Evolutionary conservation across 371 early-diverging fungal genomes (phyloP).

Genomic region (Saksenaea vasiformis): DNA sequence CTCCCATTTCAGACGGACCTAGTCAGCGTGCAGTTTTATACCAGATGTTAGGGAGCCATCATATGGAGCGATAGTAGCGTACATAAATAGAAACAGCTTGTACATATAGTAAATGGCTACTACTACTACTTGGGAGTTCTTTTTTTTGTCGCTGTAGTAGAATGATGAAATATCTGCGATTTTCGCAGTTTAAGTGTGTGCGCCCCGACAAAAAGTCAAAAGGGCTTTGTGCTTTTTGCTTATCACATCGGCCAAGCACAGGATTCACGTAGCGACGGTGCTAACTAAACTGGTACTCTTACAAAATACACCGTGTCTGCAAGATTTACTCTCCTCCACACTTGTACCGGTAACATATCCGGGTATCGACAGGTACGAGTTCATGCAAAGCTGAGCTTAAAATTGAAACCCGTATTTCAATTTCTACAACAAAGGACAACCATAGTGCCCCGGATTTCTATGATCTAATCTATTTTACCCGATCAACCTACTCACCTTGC

Average conservation of each 20-base stretch:
- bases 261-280: background rate
- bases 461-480: too few species aligned
- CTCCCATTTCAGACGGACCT: slow-evolving; percentile 1
- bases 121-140: background rate
- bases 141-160: background rate
- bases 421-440: background rate
- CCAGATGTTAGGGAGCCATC: background rate
- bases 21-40: background rate
- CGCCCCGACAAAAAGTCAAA: too few species aligned
- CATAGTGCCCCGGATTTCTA: background rate
- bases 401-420: background rate
- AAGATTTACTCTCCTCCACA: background rate
- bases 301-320: background rate
- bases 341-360: background rate
- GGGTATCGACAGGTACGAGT: background rate
- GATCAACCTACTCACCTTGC: too few species aligned
- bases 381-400: too few species aligned
- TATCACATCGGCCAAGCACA: too few species aligned
- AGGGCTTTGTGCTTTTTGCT: too few species aligned
- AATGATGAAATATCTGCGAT: too few species aligned
- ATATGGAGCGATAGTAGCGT: background rate
- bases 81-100: background rate
- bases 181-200: too few species aligned
- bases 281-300: background rate
- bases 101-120: background rate